Base-by-base conservation (phyloP, 2,329 filamentous ascomycete species). In the Catunica adiposa region DNA sequence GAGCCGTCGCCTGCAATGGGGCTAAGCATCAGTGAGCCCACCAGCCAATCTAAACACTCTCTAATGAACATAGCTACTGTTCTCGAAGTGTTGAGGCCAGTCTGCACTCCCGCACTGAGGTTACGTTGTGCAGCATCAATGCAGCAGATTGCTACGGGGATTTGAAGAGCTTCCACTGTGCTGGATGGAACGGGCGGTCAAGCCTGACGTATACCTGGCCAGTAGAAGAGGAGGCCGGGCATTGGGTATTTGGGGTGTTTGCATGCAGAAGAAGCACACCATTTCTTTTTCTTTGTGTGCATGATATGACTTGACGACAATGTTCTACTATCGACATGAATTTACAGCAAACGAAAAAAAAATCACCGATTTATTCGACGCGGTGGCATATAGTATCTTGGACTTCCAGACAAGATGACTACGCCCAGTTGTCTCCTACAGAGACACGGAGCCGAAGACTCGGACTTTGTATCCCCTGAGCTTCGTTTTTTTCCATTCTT, bases 1-100 rank as follows among this genome's bases (percentile, higher is more conserved):
- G 50, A 40, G 53, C 50, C 15, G 50, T 53, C 17, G 25, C 50
- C 40, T 56, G 55, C 38, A 53, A 46, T 31, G 31, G 55, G 8
- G 20, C 34, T 4, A 51, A 38, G 9, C 31, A 52, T 31, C 14
- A 38, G 40, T 37, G n/a, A 22, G 9, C 20, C 17, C 5, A 20
- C n/a, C 20, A 20, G 22, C 6, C 9, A 25, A 29, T 29, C 14
- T 52, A 14, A 20, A 25, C 11, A 23, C 22, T 23, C 17, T 25
- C 22, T 25, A 4, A 14, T 48, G n/a, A 20, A 23, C 20, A 22
- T 47, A 6, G 15, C 11, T 15, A 15, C 15, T 42, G 29, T 34
- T 11, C 5, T 11, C 29, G 5, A 34, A 11, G 11, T 34, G 11
- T 34, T 34, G 29, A 34, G 29, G 29, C 29, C 38, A n/a, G 11